A percentile compares a stretch with the other conserved stretches of the same genome.
phyloP scores from a whole-genome alignment of 257 asterid species.

The Fraxinus cuspidata region DNA sequence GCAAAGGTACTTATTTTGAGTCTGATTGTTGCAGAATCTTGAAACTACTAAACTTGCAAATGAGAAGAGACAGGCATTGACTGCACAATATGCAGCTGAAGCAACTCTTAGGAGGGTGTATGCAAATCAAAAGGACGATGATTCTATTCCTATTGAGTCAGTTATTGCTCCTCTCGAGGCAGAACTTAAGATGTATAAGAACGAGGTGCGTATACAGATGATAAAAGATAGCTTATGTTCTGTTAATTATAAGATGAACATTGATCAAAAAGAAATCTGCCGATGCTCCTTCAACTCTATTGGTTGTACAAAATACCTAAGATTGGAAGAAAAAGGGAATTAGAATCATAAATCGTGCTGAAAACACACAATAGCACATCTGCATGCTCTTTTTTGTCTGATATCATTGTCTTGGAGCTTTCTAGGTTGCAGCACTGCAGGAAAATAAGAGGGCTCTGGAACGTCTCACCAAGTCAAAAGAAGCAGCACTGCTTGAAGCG shows the following conservation, averaged over 20 bases:
- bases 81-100: constrained; percentile 94
- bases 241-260: too few relatives aligned
- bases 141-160: constrained; percentile 60
- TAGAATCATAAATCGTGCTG: background rate
- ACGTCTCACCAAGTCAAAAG: constrained; percentile 76
- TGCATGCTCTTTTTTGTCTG: background rate
- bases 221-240: background rate
- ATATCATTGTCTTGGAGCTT: constrained; percentile 19
- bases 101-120: constrained; percentile 87
- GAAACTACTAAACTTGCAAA: constrained; percentile 57
- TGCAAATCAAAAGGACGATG: constrained; percentile 71
- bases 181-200: constrained; percentile 70
- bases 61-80: constrained; percentile 72
- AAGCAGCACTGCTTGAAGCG: constrained; percentile 83
- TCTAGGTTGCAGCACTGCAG: constrained; percentile 66
- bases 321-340: background rate
- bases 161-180: constrained; percentile 93
- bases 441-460: constrained; percentile 79
- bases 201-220: constrained; percentile 53
- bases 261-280: too few relatives aligned
- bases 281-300: background rate
- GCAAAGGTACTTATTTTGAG: background rate
- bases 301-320: background rate
- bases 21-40: constrained; percentile 61
- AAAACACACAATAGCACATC: background rate